A percentile compares a stretch with the other conserved stretches of the same genome.
phyloP scores from a whole-genome alignment of 495 filamentous ascomycete genomes.

The Neurospora terricola region DNA sequence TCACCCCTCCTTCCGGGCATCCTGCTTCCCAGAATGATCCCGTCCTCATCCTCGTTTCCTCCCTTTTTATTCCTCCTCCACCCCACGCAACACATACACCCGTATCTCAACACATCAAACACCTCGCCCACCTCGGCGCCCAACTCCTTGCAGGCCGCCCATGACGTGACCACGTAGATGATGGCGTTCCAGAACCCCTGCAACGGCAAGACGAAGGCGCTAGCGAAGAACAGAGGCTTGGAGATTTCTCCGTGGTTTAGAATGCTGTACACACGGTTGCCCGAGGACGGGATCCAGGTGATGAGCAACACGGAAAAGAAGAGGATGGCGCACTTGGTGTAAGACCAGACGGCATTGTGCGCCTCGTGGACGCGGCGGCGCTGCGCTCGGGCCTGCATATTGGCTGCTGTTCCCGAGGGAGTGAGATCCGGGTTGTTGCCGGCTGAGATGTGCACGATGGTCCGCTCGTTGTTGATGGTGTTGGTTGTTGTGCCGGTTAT shows the following conservation, averaged over 20 bases:
- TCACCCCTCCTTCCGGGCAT: background rate
- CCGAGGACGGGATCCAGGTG: slow-evolving; percentile 76
- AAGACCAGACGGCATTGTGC: slow-evolving; percentile 58
- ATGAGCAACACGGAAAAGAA: slow-evolving; percentile 76
- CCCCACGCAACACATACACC: background rate
- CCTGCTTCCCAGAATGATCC: background rate
- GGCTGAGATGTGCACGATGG: background rate
- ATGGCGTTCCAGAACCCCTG: slow-evolving; percentile 83
- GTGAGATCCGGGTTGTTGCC: background rate
- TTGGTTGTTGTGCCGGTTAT: background rate
- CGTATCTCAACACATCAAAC: background rate
- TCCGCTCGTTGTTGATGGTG: background rate
- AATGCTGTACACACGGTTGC: slow-evolving; percentile 68
- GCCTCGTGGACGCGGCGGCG: slow-evolving; percentile 22
- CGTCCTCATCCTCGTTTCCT: background rate
- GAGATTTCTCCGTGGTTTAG: slow-evolving; percentile 40
- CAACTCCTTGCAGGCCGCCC: slow-evolving; percentile 33
- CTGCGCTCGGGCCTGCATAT: slow-evolving; percentile 7
- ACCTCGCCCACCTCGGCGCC: slow-evolving; percentile 6
- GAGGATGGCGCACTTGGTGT: slow-evolving; percentile 72
- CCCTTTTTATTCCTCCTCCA: background rate
- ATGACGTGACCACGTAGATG: slow-evolving; percentile 63
- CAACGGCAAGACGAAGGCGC: slow-evolving; percentile 68
- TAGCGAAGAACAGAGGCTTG: slow-evolving; percentile 57
- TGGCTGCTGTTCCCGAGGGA: background rate